Evolutionary conservation across 805 yeast species (phyloP).

Genomic region (Metschnikowia anglica): DNA sequence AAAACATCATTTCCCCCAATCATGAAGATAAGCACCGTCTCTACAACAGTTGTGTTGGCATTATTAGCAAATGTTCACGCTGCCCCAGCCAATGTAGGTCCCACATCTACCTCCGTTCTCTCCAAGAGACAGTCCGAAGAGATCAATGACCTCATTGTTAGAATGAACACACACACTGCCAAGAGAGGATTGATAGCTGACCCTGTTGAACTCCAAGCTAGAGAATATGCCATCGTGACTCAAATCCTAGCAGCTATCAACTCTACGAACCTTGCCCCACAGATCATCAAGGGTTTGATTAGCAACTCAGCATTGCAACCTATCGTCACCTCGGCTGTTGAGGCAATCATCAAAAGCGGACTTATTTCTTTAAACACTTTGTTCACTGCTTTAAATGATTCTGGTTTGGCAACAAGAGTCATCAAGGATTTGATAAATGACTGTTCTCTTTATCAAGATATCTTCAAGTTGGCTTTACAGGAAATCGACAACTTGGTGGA

Average conservation of each 20-base stretch:
- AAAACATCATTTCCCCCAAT: too few species aligned
- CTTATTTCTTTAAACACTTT: constrained; percentile 35
- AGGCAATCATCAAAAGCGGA: constrained; percentile 33
- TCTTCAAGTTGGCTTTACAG: constrained; percentile 36
- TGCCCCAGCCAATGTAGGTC: constrained; percentile 20
- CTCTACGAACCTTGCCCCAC: constrained; percentile 38
- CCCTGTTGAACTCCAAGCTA: constrained; percentile 28
- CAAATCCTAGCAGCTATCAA: constrained; percentile 39
- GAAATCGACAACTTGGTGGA: constrained; percentile 33
- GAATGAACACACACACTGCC: constrained; percentile 28
- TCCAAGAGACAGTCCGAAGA: constrained; percentile 21
- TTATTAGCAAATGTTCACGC: constrained; percentile 19
- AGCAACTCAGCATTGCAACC: constrained; percentile 32
- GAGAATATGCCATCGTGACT: constrained; percentile 43
- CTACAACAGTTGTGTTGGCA: constrained; percentile 21
- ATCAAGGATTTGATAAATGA: constrained; percentile 36
- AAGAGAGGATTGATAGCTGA: constrained; percentile 30
- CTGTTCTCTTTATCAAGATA: constrained; percentile 40
- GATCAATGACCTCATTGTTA: constrained; percentile 29
- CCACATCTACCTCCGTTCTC: constrained; percentile 9
- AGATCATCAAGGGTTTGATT: constrained; percentile 33
- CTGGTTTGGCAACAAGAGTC: constrained; percentile 41
- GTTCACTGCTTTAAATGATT: constrained; percentile 40
- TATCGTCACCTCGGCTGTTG: constrained; percentile 29
- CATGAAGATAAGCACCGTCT: constrained; percentile 19